Percentiles rank a stretch among this genome's conserved stretches.
Conservation (phyloP, 148 eudicot species). For the Rheum nobile region DNA sequence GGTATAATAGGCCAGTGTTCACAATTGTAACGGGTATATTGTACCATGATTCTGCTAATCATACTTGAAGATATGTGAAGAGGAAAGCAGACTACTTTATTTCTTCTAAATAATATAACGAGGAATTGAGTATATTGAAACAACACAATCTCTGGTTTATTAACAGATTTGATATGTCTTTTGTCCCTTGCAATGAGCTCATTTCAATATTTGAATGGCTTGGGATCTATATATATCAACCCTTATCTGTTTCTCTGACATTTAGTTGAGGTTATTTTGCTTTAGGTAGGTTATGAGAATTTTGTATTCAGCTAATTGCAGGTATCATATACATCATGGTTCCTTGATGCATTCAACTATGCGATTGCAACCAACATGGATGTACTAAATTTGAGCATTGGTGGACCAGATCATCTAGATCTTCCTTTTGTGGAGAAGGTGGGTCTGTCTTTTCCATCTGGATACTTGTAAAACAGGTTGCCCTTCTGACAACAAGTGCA, state of each 20-base stretch:
- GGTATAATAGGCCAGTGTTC: not conserved
- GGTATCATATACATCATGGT: constrained; percentile 99
- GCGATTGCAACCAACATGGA: constrained; percentile 99
- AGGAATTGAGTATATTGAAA: not conserved
- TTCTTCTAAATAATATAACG: not conserved
- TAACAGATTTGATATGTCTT: not conserved
- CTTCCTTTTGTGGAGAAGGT: constrained; percentile 99
- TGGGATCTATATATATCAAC: not conserved
- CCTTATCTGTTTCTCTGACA: not conserved
- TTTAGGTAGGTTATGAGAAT: constrained; percentile 56
- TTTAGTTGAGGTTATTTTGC: constrained; percentile 9
- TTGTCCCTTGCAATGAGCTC: not conserved
- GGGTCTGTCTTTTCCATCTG: constrained; percentile 7
- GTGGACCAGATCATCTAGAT: constrained; percentile 98
- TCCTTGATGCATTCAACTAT: constrained; percentile 98
- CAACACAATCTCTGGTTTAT: not conserved
- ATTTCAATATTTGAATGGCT: not conserved
- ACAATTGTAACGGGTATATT: not conserved
- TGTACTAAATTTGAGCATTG: constrained; percentile 94
- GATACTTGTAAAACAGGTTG: not conserved
- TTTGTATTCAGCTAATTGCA: constrained; percentile 94
- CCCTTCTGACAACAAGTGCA: not conserved
- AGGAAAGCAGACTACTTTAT: not conserved
- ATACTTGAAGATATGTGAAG: not conserved
- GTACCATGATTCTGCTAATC: not conserved